phyloP scores from a whole-genome alignment of 1,139 yeast genomes.

The Blastobotrys apis region DNA sequence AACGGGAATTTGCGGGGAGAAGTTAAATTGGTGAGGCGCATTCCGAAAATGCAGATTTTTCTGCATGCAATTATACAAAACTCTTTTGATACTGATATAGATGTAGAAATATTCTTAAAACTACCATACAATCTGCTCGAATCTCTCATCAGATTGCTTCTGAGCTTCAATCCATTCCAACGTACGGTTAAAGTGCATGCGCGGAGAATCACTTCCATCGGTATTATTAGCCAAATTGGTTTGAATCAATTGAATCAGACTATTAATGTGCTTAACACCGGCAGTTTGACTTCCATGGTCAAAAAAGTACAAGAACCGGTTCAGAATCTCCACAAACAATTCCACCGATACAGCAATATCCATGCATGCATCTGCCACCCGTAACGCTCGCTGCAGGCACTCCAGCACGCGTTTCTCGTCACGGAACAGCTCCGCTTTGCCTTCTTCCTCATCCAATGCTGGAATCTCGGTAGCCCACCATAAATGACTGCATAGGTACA shows the following conservation, averaged over 20 bases:
- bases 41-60: too few relatives aligned
- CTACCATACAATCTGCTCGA: constrained; percentile 47
- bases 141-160: constrained; percentile 59
- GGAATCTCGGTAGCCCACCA: constrained; percentile 84
- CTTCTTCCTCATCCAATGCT: constrained; percentile 47
- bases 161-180: constrained; percentile 62
- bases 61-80: too few relatives aligned
- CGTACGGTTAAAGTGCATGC: constrained; percentile 60
- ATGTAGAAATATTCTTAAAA: background rate
- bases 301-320: constrained; percentile 77
- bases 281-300: constrained; percentile 75
- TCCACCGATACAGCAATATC: constrained; percentile 75
- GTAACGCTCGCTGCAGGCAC: constrained; percentile 67
- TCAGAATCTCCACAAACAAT: constrained; percentile 82
- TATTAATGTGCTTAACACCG: constrained; percentile 72
- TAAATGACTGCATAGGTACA: constrained; percentile 79
- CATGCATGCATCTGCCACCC: constrained; percentile 92
- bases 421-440: constrained; percentile 36
- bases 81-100: background rate
- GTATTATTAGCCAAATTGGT: constrained; percentile 55
- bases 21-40: too few relatives aligned
- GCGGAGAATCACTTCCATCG: constrained; percentile 39
- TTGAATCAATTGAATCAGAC: constrained; percentile 77
- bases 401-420: constrained; percentile 63
- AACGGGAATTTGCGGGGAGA: too few relatives aligned